Percentiles rank a stretch among this genome's conserved stretches.
phyloP scores from a whole-genome alignment of 106 monocot genomes.

The Dendrobium huoshanense region DNA sequence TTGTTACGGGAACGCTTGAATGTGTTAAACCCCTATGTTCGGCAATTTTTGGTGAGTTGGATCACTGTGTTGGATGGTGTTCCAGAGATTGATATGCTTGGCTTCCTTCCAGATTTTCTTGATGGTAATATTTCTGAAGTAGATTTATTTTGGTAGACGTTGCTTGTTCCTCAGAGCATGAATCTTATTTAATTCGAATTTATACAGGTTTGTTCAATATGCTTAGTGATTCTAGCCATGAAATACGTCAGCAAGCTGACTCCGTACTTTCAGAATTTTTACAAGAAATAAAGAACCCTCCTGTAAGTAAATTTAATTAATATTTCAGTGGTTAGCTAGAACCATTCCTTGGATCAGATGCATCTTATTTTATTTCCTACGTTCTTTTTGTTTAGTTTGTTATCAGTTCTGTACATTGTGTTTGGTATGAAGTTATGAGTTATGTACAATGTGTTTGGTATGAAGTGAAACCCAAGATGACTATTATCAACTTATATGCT shows the following conservation, averaged over 20 bases:
- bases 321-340: not conserved
- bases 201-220: slow-evolving; percentile 91
- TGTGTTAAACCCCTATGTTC: slow-evolving; percentile 89
- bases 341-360: not conserved
- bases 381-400: slow-evolving; percentile 1
- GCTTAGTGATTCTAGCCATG: slow-evolving; percentile 96
- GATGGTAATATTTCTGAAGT: slow-evolving; percentile 60
- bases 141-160: not conserved
- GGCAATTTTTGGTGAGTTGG: slow-evolving; percentile 99
- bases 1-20: slow-evolving; percentile 96
- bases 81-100: slow-evolving; percentile 99
- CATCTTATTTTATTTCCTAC: not conserved
- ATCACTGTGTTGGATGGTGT: slow-evolving; percentile 94
- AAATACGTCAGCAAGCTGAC: slow-evolving; percentile 98
- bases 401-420: no score
- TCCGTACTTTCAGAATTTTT: slow-evolving; percentile 96
- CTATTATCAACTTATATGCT: not conserved
- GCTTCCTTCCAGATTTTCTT: slow-evolving; percentile 99
- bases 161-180: not conserved
- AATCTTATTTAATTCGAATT: slow-evolving; percentile 15
- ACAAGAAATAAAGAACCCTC: slow-evolving; percentile 97
- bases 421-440: not conserved
- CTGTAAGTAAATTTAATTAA: slow-evolving; percentile 41
- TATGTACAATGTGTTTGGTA: not conserved
- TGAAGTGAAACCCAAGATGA: not conserved